Percentiles rank a stretch among this genome's conserved stretches.
phyloP scores from a whole-genome alignment of 1,284 basidiomycete genomes.

The Irpex rosettiformis region DNA sequence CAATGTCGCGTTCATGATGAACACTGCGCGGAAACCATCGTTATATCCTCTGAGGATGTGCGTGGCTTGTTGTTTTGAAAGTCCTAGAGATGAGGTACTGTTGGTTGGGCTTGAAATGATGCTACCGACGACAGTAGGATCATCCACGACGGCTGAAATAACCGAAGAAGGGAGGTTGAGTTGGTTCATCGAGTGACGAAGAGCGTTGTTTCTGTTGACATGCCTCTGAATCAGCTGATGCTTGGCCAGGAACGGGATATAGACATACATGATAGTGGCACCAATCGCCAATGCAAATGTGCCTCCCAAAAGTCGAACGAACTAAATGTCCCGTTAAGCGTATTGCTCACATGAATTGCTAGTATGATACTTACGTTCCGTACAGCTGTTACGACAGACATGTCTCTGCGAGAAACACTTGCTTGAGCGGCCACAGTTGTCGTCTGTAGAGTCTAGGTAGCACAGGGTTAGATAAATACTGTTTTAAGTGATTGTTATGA shows the following conservation, averaged over 20 bases:
- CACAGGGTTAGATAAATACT: background rate
- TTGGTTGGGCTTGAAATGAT: conserved; percentile 21
- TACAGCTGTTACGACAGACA: conserved; percentile 70
- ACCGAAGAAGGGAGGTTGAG: conserved; percentile 33
- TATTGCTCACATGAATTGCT: background rate
- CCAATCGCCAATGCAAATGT: conserved; percentile 60
- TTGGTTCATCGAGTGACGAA: conserved; percentile 38
- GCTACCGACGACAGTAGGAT: conserved; percentile 44
- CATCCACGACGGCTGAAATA: conserved; percentile 42
- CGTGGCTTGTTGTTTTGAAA: conserved; percentile 35
- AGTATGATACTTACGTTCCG: conserved; percentile 46
- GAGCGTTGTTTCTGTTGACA: conserved; percentile 48
- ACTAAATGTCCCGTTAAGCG: conserved; percentile 34
- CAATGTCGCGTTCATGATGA: conserved; percentile 50
- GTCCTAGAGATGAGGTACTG: conserved; percentile 30
- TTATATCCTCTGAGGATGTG: conserved; percentile 54
- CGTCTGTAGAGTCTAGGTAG: conserved; percentile 52
- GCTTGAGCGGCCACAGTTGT: conserved; percentile 70
- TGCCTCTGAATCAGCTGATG: background rate
- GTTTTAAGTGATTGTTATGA: background rate
- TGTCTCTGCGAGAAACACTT: conserved; percentile 60
- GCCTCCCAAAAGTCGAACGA: conserved; percentile 62
- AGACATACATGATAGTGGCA: conserved; percentile 50
- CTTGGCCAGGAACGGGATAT: conserved; percentile 15
- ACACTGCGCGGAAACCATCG: conserved; percentile 53